These are phyloP conservation scores for Chionographis japonica DNA, from an alignment of 106 monocot genomes.

Conservation along the genomic window DNA sequence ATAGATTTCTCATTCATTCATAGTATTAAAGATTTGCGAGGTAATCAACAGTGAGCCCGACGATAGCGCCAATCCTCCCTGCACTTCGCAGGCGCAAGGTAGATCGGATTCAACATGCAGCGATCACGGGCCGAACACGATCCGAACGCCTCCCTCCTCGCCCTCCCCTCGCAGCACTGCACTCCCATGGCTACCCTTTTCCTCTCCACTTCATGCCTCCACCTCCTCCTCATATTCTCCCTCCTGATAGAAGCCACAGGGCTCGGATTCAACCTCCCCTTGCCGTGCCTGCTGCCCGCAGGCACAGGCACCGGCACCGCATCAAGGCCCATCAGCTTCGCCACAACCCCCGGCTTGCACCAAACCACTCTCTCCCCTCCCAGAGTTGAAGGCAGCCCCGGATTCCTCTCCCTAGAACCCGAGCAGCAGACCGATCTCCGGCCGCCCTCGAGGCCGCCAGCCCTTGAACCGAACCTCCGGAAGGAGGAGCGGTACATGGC, in stretches of 20 bases:
- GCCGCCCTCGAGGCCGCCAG: constrained; percentile 10
- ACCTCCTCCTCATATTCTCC: constrained; percentile 39
- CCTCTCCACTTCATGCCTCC: constrained; percentile 45
- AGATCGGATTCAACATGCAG: constrained; percentile 19
- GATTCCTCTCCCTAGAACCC: constrained; percentile 14
- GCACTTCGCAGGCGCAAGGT: constrained; percentile 3
- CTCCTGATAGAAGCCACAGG: constrained; percentile 14
- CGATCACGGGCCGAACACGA: background rate
- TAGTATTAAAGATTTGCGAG: background rate
- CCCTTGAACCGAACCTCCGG: constrained; percentile 15
- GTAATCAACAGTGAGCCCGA: constrained; percentile 9
- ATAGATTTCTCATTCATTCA: background rate
- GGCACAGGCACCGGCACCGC: constrained; percentile 69
- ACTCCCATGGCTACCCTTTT: constrained; percentile 19
- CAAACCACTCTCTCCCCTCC: constrained; percentile 82
- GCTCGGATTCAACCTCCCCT: background rate
- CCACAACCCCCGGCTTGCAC: constrained; percentile 89
- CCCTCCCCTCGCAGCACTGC: constrained; percentile 21
- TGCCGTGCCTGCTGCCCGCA: constrained; percentile 3
- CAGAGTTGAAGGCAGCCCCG: constrained; percentile 42
- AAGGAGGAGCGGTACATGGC: constrained; percentile 75
- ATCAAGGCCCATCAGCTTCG: constrained; percentile 87
- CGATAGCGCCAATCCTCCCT: constrained; percentile 22
- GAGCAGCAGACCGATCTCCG: constrained; percentile 22
- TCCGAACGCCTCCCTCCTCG: constrained; percentile 8